Conservation (phyloP, 768 basidiomycete genomes). For the Pleurotus tuber-regium region DNA sequence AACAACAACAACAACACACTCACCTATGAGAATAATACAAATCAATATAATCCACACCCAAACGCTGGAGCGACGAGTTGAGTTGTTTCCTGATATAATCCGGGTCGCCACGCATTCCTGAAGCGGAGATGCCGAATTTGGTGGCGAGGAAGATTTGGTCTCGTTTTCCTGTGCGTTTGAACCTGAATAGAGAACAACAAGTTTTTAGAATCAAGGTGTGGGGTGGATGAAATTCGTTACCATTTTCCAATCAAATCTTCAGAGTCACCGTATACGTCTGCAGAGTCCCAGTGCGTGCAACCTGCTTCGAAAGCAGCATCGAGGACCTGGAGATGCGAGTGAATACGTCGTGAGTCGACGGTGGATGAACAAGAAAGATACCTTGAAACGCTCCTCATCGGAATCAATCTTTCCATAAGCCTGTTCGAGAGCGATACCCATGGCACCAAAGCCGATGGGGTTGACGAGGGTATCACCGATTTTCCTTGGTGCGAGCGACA, state of each 20-base stretch:
- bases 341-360: background rate
- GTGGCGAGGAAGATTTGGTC: constrained; percentile 52
- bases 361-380: constrained; percentile 17
- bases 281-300: constrained; percentile 47
- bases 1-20: too few relatives aligned
- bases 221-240: constrained; percentile 1
- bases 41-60: constrained; percentile 35
- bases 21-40: constrained; percentile 38
- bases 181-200: constrained; percentile 27
- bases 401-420: constrained; percentile 30
- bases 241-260: constrained; percentile 34
- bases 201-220: background rate
- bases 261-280: constrained; percentile 43
- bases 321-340: constrained; percentile 26
- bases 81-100: constrained; percentile 32
- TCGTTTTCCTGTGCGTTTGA: constrained; percentile 42
- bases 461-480: constrained; percentile 35
- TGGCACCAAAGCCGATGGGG: constrained; percentile 49
- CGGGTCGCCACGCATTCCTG: constrained; percentile 29
- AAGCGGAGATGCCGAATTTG: constrained; percentile 40
- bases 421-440: constrained; percentile 41
- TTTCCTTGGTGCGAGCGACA: constrained; percentile 17
- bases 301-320: constrained; percentile 40
- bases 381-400: constrained; percentile 63
- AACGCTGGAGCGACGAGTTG: constrained; percentile 29